phyloP scores from a whole-genome alignment of 1,139 yeast genomes.

The Taiozyma onychis region DNA sequence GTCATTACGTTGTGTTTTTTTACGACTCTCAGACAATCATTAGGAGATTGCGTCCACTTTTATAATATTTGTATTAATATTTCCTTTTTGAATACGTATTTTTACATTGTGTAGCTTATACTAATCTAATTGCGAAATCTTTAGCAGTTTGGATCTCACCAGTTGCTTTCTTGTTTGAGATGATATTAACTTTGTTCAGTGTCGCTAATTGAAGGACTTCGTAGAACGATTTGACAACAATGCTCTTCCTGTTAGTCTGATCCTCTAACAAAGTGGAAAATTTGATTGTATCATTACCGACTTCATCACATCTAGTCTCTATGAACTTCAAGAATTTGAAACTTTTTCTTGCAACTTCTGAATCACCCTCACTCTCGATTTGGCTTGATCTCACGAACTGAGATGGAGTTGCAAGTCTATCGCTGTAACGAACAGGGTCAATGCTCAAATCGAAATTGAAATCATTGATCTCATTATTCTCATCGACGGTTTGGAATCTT shows the following conservation, averaged over 20 bases:
- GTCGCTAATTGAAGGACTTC: constrained; percentile 36
- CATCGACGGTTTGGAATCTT: constrained; percentile 14
- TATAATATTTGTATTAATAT: not conserved
- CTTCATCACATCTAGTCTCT: constrained; percentile 16
- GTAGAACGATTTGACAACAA: constrained; percentile 37
- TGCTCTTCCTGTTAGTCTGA: constrained; percentile 19
- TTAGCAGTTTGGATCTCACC: not conserved
- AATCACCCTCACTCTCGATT: not conserved
- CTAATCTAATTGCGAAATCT: not conserved
- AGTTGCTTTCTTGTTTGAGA: constrained; percentile 1
- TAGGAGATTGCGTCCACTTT: constrained; percentile 1
- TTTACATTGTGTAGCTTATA: not conserved
- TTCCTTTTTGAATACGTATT: not conserved
- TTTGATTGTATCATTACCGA: constrained; percentile 6
- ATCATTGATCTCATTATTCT: constrained; percentile 9
- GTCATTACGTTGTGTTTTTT: not conserved
- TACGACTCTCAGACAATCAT: not conserved
- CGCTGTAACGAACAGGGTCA: not conserved
- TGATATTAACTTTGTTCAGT: constrained; percentile 11
- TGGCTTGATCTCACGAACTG: not conserved
- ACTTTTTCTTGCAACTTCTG: constrained; percentile 5
- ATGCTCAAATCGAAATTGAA: constrained; percentile 6
- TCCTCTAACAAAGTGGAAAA: constrained; percentile 14
- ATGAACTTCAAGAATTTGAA: constrained; percentile 19
- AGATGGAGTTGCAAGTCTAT: not conserved